Conservation (phyloP, 2,329 filamentous ascomycete species). For the Aspergillus fructus region DNA sequence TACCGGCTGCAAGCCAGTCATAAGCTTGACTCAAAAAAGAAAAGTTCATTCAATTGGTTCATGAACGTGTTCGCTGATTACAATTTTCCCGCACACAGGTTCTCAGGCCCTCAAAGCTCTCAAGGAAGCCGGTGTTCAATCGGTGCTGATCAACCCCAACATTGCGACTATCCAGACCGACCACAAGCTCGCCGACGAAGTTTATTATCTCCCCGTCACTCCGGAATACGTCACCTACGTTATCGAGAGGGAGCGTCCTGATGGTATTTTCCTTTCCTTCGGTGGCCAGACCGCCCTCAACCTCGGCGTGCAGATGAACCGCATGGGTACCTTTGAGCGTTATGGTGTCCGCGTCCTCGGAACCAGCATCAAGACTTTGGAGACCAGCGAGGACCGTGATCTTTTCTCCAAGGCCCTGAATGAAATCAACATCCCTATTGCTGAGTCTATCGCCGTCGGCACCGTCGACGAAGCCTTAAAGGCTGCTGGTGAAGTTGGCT, state of each 20-base stretch:
- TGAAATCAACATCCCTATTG: slow-evolving; percentile 96
- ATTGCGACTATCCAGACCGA: slow-evolving; percentile 98
- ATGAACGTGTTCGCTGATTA: slow-evolving; percentile 21
- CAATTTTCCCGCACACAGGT: slow-evolving; percentile 53
- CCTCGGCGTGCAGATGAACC: slow-evolving; percentile 95
- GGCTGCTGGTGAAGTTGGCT: slow-evolving; percentile 83
- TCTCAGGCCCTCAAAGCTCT: slow-evolving; percentile 95
- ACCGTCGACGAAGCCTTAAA: slow-evolving; percentile 90
- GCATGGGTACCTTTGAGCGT: slow-evolving; percentile 90
- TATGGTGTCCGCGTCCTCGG: slow-evolving; percentile 95
- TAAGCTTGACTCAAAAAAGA: no score
- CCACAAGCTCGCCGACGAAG: slow-evolving; percentile 91
- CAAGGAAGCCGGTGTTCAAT: slow-evolving; percentile 89
- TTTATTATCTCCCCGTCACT: slow-evolving; percentile 97
- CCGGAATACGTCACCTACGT: slow-evolving; percentile 97
- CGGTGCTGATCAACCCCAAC: slow-evolving; percentile 95
- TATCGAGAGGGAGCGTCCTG: slow-evolving; percentile 91
- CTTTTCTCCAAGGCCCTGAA: slow-evolving; percentile 93
- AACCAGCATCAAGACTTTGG: slow-evolving; percentile 89
- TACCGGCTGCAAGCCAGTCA: not conserved
- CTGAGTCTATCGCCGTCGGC: slow-evolving; percentile 88
- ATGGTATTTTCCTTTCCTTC: slow-evolving; percentile 96
- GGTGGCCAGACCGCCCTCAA: slow-evolving; percentile 97
- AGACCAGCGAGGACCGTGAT: slow-evolving; percentile 93
- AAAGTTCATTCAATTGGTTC: no score